A percentile compares a stretch with the other conserved stretches of the same genome.
Conservation (phyloP, 2,329 filamentous ascomycete genomes). For the Aspergillus amoenus region DNA sequence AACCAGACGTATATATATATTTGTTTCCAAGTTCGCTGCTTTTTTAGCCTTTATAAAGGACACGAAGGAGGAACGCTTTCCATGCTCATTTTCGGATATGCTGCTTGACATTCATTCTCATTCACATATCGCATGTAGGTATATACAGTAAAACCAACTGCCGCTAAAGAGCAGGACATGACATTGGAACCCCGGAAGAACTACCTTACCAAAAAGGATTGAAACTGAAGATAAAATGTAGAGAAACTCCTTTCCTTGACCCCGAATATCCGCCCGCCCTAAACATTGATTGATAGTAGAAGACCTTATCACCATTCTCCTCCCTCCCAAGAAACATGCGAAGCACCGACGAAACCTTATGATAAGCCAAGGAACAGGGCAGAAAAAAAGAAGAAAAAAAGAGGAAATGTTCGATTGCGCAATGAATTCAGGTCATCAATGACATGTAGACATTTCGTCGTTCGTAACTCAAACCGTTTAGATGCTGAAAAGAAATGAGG, state of each 20-base stretch:
- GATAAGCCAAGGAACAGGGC: background rate
- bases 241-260: background rate
- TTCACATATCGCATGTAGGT: background rate
- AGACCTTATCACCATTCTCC: background rate
- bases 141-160: background rate
- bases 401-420: background rate
- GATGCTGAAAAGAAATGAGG: background rate
- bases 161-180: background rate
- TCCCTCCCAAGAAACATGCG: background rate
- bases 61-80: no score
- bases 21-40: no score
- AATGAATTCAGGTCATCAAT: background rate
- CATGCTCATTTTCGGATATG: no score
- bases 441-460: background rate
- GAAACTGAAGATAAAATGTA: background rate
- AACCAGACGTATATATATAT: no score
- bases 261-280: background rate
- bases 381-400: background rate
- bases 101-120: background rate
- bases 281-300: background rate
- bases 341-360: background rate
- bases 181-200: background rate
- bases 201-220: background rate
- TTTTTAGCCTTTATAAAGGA: no score
- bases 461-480: background rate